Conservation (phyloP, 202 grass and related monocot genomes). For the Thinopyrum obtusiflorum region DNA sequence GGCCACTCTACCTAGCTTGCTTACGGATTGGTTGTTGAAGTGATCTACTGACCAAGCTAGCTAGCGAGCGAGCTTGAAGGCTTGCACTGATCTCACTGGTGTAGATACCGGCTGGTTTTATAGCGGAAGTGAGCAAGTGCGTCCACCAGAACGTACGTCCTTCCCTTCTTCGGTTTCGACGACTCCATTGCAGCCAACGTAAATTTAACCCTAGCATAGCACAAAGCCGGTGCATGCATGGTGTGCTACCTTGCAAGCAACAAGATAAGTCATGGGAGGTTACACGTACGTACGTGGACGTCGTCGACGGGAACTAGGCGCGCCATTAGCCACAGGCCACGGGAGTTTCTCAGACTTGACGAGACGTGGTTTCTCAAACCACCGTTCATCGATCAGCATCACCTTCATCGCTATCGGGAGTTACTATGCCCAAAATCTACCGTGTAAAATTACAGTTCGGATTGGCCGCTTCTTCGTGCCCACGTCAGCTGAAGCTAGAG, state of each 20-base stretch:
- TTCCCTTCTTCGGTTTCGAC: constrained; percentile 22
- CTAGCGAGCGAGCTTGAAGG: not conserved
- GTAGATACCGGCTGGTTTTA: not conserved
- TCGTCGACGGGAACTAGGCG: constrained; percentile 16
- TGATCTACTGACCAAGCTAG: not conserved
- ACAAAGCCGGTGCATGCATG: not conserved
- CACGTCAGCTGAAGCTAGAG: not conserved
- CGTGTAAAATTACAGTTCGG: not conserved
- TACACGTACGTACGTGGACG: not conserved
- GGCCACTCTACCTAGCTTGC: no score
- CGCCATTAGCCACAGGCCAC: not conserved
- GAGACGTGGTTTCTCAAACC: not conserved
- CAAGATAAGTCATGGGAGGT: not conserved
- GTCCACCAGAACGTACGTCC: not conserved
- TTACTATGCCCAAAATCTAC: not conserved
- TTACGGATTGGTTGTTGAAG: not conserved
- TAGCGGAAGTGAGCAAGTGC: not conserved
- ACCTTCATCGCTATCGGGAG: not conserved
- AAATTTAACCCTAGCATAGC: not conserved
- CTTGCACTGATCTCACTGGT: not conserved
- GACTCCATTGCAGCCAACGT: constrained; percentile 1
- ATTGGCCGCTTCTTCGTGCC: not conserved
- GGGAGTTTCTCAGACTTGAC: not conserved
- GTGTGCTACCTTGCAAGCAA: not conserved
- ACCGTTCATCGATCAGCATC: not conserved